A percentile compares a stretch with the other conserved stretches of the same genome.
Evolutionary conservation across 1,284 basidiomycete species (phyloP).

Genomic region (Meripilus lineatus): DNA sequence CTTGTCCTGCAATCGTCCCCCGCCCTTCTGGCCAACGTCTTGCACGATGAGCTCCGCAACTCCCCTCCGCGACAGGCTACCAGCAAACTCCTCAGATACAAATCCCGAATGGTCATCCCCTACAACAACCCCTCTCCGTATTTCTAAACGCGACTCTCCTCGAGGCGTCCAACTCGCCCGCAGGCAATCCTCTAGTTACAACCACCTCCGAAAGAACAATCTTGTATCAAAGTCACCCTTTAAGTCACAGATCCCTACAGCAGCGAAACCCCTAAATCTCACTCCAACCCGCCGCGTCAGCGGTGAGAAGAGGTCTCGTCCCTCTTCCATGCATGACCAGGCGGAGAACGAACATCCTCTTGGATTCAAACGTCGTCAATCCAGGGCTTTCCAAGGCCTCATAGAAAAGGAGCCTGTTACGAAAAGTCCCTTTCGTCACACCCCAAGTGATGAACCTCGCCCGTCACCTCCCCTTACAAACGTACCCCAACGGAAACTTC

Average conservation of each 20-base stretch:
- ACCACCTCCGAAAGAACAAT: conserved; percentile 74
- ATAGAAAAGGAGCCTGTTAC: conserved; percentile 73
- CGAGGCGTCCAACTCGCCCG: conserved; percentile 46
- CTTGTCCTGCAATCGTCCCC: conserved; percentile 8
- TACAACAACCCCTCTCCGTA: conserved; percentile 55
- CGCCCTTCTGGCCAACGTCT: conserved; percentile 11
- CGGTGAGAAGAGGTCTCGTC: conserved; percentile 68
- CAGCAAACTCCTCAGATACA: conserved; percentile 59
- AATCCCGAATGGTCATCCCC: conserved; percentile 33
- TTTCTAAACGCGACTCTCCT: conserved; percentile 59
- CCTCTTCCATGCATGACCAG: conserved; percentile 61
- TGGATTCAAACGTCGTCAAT: conserved; percentile 67
- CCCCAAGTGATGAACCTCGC: conserved; percentile 12
- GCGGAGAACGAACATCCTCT: conserved; percentile 72
- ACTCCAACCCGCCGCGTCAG: conserved; percentile 50
- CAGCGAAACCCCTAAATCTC: conserved; percentile 34
- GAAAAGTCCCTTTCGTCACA: conserved; percentile 74
- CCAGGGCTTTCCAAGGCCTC: conserved; percentile 69
- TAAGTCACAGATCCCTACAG: conserved; percentile 56
- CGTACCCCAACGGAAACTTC: not conserved
- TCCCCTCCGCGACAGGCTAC: conserved; percentile 54
- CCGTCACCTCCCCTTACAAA: conserved; percentile 6
- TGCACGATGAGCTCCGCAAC: conserved; percentile 24
- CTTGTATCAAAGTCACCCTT: conserved; percentile 90
- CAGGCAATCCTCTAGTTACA: conserved; percentile 78